Evolutionary conservation across 495 filamentous ascomycete genomes (phyloP), one percentile per base, ranked within the genome.

Genomic region (Talaromyces trachyspermus): DNA sequence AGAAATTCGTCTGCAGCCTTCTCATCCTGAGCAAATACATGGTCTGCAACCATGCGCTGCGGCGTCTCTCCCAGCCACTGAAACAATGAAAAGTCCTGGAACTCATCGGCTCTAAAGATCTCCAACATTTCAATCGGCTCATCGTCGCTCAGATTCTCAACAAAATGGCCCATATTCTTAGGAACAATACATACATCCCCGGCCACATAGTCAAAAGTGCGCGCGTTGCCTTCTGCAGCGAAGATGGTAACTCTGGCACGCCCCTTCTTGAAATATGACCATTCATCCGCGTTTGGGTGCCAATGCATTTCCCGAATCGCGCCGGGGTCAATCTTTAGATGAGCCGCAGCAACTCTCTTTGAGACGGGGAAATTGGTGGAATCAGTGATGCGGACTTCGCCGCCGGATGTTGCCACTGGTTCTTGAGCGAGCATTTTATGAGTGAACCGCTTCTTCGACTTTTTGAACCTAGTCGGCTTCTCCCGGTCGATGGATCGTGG

Each of bases 51-150:
- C 62, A 81, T 65, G 33, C 73, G 57, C 58, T 71, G 64, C 18
- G 81, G 82, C 11, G 79, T 82, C 65, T 81, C 76, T 4, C 79
- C 81, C 54, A 86, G 57, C 82, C 81, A 86, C 59, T 86, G 79
- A 55, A 81, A 80, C 12, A 85, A 64, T 4, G 74, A 79, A 53
- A 86, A 81, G 46, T 85, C 81, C 29, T 71, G 62, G 49, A 80
- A 80, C 50, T 73, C 62, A 43, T 80, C 77, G 0, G 76, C 69
- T 7, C 72, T 66, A 60, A 80, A 80, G 10, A 81, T 64, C 54
- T 81, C 78, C 29, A 81, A 60, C 64, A 80, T 69, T 53, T 79
- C 76, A n/a, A 81, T 46, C 1, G 59, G 57, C 32, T 77, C 74
- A 45, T 79, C 74, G 30, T 79, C 75, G 20, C 73, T 74, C 41